Evolutionary conservation across 2,329 filamentous ascomycete species (phyloP).

Genomic region (Cordyceps fumosorosea): DNA sequence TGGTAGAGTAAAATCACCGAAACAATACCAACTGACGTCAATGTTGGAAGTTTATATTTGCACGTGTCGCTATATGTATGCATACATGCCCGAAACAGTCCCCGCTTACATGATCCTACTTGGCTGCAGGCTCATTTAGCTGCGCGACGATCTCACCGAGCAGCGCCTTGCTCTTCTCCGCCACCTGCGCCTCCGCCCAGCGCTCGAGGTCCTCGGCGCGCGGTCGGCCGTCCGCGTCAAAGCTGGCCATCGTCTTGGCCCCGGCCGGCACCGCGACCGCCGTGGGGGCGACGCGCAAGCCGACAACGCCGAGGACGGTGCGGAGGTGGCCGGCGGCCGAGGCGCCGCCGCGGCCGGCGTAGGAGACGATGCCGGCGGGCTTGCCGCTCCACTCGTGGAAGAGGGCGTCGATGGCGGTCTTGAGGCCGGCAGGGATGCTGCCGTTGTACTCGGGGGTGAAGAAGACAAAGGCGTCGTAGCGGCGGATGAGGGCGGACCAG

Average conservation of each 20-base stretch:
- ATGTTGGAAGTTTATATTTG: not conserved
- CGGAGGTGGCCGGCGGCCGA: conserved; percentile 3
- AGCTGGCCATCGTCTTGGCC: conserved; percentile 6
- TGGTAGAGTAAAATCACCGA: not conserved
- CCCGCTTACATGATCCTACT: not conserved
- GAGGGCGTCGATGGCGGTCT: conserved; percentile 55
- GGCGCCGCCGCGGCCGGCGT: conserved; percentile 39
- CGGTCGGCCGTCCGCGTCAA: not conserved
- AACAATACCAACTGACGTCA: not conserved
- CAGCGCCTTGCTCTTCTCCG: conserved; percentile 3
- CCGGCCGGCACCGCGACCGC: not conserved
- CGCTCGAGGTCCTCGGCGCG: conserved; percentile 8
- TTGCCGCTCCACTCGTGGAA: conserved; percentile 50
- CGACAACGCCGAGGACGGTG: not conserved
- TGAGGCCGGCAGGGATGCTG: conserved; percentile 42
- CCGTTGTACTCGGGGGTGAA: conserved; percentile 47
- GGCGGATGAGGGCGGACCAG: conserved; percentile 36
- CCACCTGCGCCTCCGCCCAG: not conserved
- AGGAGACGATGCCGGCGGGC: conserved; percentile 44
- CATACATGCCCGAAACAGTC: too few relatives aligned
- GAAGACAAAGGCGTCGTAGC: conserved; percentile 37
- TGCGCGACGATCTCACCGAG: conserved; percentile 5
- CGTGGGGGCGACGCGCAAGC: not conserved
- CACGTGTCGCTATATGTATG: not conserved
- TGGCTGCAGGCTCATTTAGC: not conserved